Evolutionary conservation across 176 grass and related monocot genomes (phyloP), one percentile per base, ranked within the genome.

Genomic region (Musa troglodytarum): DNA sequence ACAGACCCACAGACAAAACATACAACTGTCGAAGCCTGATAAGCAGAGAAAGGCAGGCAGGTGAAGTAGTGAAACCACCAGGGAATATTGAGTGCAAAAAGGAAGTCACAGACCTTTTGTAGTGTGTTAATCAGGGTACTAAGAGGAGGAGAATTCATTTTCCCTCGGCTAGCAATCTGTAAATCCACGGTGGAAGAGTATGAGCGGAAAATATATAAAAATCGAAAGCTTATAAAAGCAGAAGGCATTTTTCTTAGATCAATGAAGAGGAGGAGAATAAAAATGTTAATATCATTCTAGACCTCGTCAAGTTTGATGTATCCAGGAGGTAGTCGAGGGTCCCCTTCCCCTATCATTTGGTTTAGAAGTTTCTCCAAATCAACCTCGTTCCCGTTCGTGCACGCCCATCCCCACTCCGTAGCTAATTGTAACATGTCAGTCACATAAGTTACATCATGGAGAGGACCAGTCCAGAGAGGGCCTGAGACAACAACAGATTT

Each of bases 291-390:
- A 50, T 76, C 59, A 74, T 50, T 22, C 16, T 73, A 49, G 9
- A 87, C 90, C 95, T 98, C 90, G 72, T 93, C 90, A 76, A 93
- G 73, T 91, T 87, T 91, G 76, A 93, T 91, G 75, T 91, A 98
- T 86, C 90, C 90, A 86, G 95, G 90, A 50, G 88, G 90, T 25
- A 98, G 81, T 58, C 34, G 77, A 43, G 88, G 84, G 61, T 91
- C 82, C 29, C 86, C 90, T 79, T 98, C 94, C 65, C 87, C 88
- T 76, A 86, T 93, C 95, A 98, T 98, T 17, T 53, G 83, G 68
- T 73, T 85, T 81, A 98, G 88, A 82, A 98, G 84, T 81, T 89
- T 98, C 64, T 86, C 84, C 72, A 93, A 77, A 84, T 75, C 80
- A 62, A 78, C 21, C 8, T 65, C 88, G 74, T 91, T 91, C 49